Conservation (phyloP, 257 asterid genomes). For the Solanum neorickii region DNA sequence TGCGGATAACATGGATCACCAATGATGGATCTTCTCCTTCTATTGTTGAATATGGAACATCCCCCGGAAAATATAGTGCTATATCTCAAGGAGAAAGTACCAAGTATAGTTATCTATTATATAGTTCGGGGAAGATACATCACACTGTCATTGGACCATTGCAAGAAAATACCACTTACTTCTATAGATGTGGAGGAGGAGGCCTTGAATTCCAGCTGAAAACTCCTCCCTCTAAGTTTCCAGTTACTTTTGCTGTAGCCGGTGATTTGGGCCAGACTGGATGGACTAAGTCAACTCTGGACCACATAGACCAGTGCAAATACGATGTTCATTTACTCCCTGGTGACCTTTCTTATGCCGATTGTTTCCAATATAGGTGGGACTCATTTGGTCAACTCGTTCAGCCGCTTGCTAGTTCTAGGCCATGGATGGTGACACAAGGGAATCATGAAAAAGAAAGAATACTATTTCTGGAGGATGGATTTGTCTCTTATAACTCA, state of each 20-base stretch:
- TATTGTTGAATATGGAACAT: slow-evolving; percentile 63
- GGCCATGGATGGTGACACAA: slow-evolving; percentile 99
- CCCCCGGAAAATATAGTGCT: slow-evolving; percentile 43
- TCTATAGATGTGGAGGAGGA: slow-evolving; percentile 69
- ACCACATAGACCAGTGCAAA: slow-evolving; percentile 48
- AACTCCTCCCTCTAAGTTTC: slow-evolving; percentile 87
- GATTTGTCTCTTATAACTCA: slow-evolving; percentile 65
- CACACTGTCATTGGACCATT: slow-evolving; percentile 85
- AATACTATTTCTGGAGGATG: slow-evolving; percentile 39
- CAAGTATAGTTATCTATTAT: slow-evolving; percentile 45
- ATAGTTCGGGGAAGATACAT: slow-evolving; percentile 74
- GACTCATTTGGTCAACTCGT: slow-evolving; percentile 89
- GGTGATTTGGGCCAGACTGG: slow-evolving; percentile 97
- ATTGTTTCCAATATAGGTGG: slow-evolving; percentile 71
- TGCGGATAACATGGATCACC: slow-evolving; percentile 72
- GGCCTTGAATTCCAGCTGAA: slow-evolving; percentile 74
- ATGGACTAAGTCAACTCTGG: slow-evolving; percentile 85
- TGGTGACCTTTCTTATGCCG: slow-evolving; percentile 93
- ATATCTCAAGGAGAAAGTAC: slow-evolving; percentile 54
- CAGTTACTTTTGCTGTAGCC: slow-evolving; percentile 76
- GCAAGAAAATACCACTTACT: slow-evolving; percentile 44
- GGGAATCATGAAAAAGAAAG: slow-evolving; percentile 89
- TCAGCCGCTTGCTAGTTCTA: slow-evolving; percentile 86
- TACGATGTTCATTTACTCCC: slow-evolving; percentile 80
- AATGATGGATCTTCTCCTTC: slow-evolving; percentile 40